Base-by-base conservation (phyloP, 306 rosid species). In the Betula pendula region DNA sequence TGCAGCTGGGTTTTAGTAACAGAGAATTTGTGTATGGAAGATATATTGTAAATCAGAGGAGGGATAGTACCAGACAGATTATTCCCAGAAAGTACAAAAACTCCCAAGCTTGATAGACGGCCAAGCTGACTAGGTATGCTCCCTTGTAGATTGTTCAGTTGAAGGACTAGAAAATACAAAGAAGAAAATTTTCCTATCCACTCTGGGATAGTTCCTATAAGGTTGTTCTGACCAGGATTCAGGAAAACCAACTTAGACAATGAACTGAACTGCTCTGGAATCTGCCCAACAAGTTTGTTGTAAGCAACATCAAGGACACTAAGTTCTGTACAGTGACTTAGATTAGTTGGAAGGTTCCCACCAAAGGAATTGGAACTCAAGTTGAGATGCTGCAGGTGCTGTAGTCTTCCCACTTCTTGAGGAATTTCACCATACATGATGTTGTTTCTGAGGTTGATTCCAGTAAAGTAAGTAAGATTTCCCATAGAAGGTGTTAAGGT, bases 131-230 rank as follows among this genome's bases (percentile, higher is more conserved):
- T 53, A 13, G 86, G 89, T 68, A 86, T 81, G 56, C 19, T 55
- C 82, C 89, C 90, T 13, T 81, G 80, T 4, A 86, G 75, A 9
- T 77, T 84, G 81, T 83, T 89, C 9, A 0, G 2, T 0, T 16
- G 59, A 43, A 91, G 49, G 5, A 31, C 5, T 25, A 91, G 2
- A 0, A 2, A 0, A 49, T 71, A 66, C 50, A 87, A 25, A 25
- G 83, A 83, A 76, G 96, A 82, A 31, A 82, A 74, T 6, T 85
- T 87, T 27, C 89, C 88, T 38, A 88, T 47, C 91, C 92, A 90
- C 24, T 70, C 13, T 72, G 87, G 93, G 58, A 88, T 85, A 40
- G 56, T 79, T 66, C 90, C 90, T 2, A 68, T 72, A 10, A 84
- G 81, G 31, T 77, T 80, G 86, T 87, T 90, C 0, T 1, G 5